A percentile compares a stretch with the other conserved stretches of the same genome.
Evolutionary conservation across 176 grass and related monocot genomes (phyloP).

Genomic region (Microstegium vimineum): DNA sequence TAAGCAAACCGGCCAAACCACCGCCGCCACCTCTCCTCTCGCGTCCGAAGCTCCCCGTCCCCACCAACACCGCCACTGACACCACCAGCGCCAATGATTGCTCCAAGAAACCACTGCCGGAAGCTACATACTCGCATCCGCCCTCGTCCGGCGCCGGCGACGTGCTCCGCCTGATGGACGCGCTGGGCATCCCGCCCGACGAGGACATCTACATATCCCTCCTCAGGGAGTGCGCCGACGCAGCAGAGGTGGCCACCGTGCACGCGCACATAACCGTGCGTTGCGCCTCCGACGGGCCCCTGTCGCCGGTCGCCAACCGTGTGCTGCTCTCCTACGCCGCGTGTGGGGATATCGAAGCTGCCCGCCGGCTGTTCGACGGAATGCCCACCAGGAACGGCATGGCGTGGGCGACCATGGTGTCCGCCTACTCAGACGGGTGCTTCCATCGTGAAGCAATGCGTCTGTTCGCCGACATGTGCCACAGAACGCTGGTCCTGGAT

Average conservation of each 20-base stretch:
- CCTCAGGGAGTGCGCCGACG: slow-evolving; percentile 57
- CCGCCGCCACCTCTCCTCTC: slow-evolving; percentile 16
- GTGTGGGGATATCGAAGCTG: slow-evolving; percentile 19
- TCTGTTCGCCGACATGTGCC: slow-evolving; percentile 52
- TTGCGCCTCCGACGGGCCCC: not conserved
- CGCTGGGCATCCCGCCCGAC: slow-evolving; percentile 42
- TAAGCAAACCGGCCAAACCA: slow-evolving; percentile 23
- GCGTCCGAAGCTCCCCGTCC: slow-evolving; percentile 35
- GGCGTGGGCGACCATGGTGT: slow-evolving; percentile 55
- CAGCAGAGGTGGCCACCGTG: slow-evolving; percentile 42
- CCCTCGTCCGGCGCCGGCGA: slow-evolving; percentile 31
- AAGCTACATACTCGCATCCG: not conserved
- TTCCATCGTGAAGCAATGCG: slow-evolving; percentile 31
- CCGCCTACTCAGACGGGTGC: slow-evolving; percentile 25
- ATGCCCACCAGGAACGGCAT: slow-evolving; percentile 41
- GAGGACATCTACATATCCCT: slow-evolving; percentile 81
- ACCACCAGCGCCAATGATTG: not conserved
- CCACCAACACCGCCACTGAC: not conserved
- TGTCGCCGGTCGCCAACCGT: slow-evolving; percentile 49
- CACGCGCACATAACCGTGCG: slow-evolving; percentile 34
- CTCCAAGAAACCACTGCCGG: not conserved
- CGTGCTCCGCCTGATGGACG: slow-evolving; percentile 71
- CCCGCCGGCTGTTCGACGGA: slow-evolving; percentile 55
- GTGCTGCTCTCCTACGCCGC: slow-evolving; percentile 44
- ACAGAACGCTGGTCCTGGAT: not conserved